phyloP scores from a whole-genome alignment of 129 eudicot species.

The Flaveria ramosissima region DNA sequence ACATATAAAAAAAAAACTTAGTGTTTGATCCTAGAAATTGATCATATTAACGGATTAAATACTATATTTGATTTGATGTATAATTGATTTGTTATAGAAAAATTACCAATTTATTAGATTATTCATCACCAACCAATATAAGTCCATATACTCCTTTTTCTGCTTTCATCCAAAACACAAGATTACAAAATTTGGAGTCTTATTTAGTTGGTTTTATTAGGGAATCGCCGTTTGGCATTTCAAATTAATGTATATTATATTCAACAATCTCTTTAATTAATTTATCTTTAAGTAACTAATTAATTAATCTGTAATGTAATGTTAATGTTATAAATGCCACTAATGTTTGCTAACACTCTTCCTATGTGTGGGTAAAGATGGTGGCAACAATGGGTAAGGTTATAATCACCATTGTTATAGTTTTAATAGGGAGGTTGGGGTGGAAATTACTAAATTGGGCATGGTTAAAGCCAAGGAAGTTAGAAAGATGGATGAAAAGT shows the following conservation, averaged over 20 bases:
- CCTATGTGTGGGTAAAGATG: not conserved
- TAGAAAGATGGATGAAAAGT: slow-evolving; percentile 23
- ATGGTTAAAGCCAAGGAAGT: slow-evolving; percentile 21
- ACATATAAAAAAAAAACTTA: no score
- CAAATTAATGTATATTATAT: not conserved
- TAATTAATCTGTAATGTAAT: not conserved
- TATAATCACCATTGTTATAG: not conserved
- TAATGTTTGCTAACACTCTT: not conserved
- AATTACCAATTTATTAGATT: not conserved
- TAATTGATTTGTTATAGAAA: not conserved
- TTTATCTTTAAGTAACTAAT: not conserved
- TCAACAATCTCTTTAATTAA: not conserved
- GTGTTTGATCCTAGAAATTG: no score
- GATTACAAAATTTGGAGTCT: not conserved
- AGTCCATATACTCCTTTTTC: not conserved
- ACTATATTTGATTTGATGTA: not conserved
- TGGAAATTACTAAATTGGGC: slow-evolving; percentile 21
- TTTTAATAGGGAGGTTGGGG: slow-evolving; percentile 8
- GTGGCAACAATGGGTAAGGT: not conserved
- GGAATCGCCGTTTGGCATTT: not conserved
- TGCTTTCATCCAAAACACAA: not conserved
- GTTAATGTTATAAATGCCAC: not conserved
- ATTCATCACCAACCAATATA: not conserved
- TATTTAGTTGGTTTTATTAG: not conserved
- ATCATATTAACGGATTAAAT: no score